Percentiles rank a stretch among this genome's conserved stretches.
Conservation (phyloP, 2,329 filamentous ascomycete genomes). For the Magnaporthales sp. region DNA sequence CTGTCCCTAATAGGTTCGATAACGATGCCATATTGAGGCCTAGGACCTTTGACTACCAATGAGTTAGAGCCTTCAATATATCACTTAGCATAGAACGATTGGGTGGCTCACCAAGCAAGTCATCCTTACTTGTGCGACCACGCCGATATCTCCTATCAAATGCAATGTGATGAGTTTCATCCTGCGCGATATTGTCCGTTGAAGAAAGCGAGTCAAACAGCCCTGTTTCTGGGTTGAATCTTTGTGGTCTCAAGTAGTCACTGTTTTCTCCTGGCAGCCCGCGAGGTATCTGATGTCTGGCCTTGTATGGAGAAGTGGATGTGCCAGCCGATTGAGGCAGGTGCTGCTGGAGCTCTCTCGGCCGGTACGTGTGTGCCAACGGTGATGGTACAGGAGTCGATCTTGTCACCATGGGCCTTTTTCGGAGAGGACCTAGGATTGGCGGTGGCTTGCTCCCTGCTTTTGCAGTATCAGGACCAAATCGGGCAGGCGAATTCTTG, state of each 20-base stretch:
- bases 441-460: background rate
- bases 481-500: background rate
- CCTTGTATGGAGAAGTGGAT: background rate
- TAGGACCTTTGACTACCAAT: background rate
- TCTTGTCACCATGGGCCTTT: background rate
- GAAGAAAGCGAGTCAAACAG: constrained; percentile 13
- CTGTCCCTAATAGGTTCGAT: background rate
- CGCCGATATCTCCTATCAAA: background rate
- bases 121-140: background rate
- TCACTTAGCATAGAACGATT: background rate
- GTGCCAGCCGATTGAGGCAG: background rate
- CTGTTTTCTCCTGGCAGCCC: constrained; percentile 42
- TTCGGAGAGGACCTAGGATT: background rate
- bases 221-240: constrained; percentile 48
- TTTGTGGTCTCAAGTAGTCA: constrained; percentile 51
- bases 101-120: background rate
- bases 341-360: background rate
- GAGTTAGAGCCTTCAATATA: background rate
- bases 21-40: background rate
- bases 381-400: background rate
- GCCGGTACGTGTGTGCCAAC: background rate
- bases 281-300: constrained; percentile 16
- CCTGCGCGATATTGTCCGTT: background rate
- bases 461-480: background rate
- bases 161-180: background rate